Evolutionary conservation across 2,329 filamentous ascomycete genomes (phyloP), one percentile per base, ranked within the genome.

Genomic region (Cadophora malorum): DNA sequence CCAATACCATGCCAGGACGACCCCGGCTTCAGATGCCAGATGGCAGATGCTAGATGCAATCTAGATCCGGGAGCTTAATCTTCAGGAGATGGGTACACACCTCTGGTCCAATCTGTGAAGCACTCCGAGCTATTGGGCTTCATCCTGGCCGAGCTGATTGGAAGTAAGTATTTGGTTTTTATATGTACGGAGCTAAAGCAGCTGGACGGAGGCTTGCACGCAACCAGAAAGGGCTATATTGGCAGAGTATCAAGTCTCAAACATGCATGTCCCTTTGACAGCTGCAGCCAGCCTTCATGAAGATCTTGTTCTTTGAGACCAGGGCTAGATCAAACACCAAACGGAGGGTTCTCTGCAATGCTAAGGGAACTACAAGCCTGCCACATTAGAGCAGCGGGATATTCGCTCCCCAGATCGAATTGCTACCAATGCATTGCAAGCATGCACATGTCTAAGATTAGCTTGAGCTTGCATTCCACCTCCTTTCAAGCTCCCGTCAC

Each of bases 391-490:
- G 7, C 28, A 33, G 52, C 25, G 16, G 6, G 25, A n/a, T 16
- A 6, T 55, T 33, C 8, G 14, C 28, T 55, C 14, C 1, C 25
- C 28, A 55, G 25, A 55, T 55, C 28, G 33, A 58, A 10, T 33
- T 58, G 53, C 55, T 7, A 38, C 52, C 53, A 23, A 35, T 23
- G 12, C 16, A 9, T 6, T 49, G n/a, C 19, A 21, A 35, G 53
- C 53, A 8, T 35, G 55, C 55, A 38, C 7, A 12, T 38, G 33
- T 58, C 55, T 38, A 38, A 58, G 31, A 58, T 58, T 58, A 58
- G 55, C 55, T 33, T 12, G 7, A 38, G 16, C 5, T 31, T 58
- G 31, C 55, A 58, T 58, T 38, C 55, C 55, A 23, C 55, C 31
- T 58, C 45, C 45, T 3, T 21, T 49, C 2, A 7, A 21, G 45